Evolutionary conservation across 495 filamentous ascomycete species (phyloP).

Genomic region (Podospora appendiculata): DNA sequence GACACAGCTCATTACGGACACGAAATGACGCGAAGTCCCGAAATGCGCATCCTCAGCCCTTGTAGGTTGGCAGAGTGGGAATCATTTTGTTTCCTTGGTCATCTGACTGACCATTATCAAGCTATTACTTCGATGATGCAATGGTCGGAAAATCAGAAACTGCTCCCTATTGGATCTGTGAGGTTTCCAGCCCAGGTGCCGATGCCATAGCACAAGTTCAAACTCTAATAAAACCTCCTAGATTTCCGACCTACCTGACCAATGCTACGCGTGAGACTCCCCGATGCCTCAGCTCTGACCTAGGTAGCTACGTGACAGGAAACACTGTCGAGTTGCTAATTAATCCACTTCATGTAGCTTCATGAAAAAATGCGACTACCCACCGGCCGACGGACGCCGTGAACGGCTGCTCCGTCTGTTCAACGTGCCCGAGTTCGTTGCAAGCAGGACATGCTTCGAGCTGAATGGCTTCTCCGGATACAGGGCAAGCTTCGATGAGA

Average conservation of each 20-base stretch:
- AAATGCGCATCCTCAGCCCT: no score
- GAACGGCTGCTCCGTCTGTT: constrained; percentile 11
- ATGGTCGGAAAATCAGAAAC: no score
- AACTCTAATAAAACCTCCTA: background rate
- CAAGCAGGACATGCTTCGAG: constrained; percentile 15
- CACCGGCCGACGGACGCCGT: background rate
- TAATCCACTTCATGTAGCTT: constrained; percentile 5
- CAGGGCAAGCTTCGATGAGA: constrained; percentile 4
- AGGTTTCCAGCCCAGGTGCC: no score
- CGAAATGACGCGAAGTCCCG: no score
- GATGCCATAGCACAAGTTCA: no score
- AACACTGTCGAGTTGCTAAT: background rate
- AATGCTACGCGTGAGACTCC: constrained; percentile 11
- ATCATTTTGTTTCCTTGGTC: no score
- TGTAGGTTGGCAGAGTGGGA: no score
- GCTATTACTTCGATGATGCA: no score
- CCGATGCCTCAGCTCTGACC: background rate
- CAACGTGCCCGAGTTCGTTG: constrained; percentile 15
- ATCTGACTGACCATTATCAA: no score
- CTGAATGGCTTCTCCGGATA: constrained; percentile 17
- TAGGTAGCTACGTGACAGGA: no score
- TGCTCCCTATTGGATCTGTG: no score
- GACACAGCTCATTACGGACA: no score
- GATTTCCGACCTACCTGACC: constrained; percentile 6
- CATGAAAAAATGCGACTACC: constrained; percentile 6